Evolutionary conservation across 2,329 filamentous ascomycete genomes (phyloP).

Genomic region (Trichoderma cornu-damae): DNA sequence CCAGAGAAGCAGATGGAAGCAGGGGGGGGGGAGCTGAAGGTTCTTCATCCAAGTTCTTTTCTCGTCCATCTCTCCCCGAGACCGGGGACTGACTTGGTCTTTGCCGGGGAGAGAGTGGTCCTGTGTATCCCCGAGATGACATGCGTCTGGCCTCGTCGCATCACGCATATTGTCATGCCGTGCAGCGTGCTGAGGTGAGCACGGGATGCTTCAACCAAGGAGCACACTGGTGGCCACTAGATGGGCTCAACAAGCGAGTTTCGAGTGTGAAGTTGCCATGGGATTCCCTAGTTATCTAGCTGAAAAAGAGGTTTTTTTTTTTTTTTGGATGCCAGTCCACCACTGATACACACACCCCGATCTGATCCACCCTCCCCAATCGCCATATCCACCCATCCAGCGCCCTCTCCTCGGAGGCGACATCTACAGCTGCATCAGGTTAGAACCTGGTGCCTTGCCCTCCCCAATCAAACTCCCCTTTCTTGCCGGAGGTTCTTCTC

Average conservation of each 20-base stretch:
- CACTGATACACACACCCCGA: background rate
- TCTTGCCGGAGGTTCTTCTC: background rate
- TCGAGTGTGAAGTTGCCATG: background rate
- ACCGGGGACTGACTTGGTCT: background rate
- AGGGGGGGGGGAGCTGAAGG: background rate
- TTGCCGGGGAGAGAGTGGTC: background rate
- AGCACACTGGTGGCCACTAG: too few species aligned
- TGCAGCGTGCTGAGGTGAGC: conserved; percentile 8
- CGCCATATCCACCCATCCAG: conserved; percentile 3
- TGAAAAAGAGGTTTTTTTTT: conserved; percentile 14
- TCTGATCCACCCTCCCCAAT: background rate
- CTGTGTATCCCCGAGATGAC: too few species aligned
- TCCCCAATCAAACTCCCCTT: background rate
- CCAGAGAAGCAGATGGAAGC: background rate
- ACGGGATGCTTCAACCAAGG: background rate
- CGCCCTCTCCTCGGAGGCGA: background rate
- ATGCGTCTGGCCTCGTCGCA: background rate
- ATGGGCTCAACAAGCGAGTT: background rate
- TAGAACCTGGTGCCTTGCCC: background rate
- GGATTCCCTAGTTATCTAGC: background rate
- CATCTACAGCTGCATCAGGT: background rate
- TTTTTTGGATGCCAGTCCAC: background rate
- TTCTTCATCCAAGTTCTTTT: too few species aligned
- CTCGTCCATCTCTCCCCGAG: background rate
- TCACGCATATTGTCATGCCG: background rate